Evolutionary conservation across 805 yeast genomes (phyloP).

Genomic region (Ogataea dorogensis): DNA sequence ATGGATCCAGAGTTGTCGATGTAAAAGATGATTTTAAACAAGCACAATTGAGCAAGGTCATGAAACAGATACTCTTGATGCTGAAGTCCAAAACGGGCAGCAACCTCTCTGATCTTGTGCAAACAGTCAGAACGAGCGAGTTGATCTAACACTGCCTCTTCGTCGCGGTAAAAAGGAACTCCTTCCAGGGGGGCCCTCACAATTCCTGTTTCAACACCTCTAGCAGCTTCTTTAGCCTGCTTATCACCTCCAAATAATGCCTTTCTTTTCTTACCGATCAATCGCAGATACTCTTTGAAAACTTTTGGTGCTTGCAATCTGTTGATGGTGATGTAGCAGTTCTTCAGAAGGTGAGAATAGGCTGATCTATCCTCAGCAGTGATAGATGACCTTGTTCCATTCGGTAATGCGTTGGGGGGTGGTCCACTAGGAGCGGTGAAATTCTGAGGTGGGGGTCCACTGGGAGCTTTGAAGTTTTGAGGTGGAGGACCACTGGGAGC

Average conservation of each 20-base stretch:
- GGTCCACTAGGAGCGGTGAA: slow-evolving; percentile 21
- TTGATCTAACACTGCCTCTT: slow-evolving; percentile 20
- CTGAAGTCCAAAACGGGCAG: slow-evolving; percentile 17
- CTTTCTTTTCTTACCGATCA: slow-evolving; percentile 22
- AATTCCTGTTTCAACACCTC: slow-evolving; percentile 11
- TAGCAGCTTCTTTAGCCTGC: slow-evolving; percentile 19
- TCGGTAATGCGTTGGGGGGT: slow-evolving; percentile 17
- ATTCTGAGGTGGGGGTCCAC: slow-evolving; percentile 21
- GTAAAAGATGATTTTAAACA: slow-evolving; percentile 22
- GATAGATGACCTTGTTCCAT: slow-evolving; percentile 1
- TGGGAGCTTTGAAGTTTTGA: slow-evolving; percentile 15
- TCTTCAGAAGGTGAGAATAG: slow-evolving; percentile 18
- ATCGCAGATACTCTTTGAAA: slow-evolving; percentile 21
- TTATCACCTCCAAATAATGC: slow-evolving; percentile 23
- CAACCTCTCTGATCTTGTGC: slow-evolving; percentile 22
- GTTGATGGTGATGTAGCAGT: slow-evolving; percentile 23
- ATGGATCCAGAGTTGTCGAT: slow-evolving; percentile 29
- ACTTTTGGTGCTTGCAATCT: slow-evolving; percentile 25
- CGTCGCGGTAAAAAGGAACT: slow-evolving; percentile 18
- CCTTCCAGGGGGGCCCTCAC: slow-evolving; percentile 9
- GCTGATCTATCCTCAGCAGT: slow-evolving; percentile 11
- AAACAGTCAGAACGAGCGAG: slow-evolving; percentile 21
- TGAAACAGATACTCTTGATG: slow-evolving; percentile 24
- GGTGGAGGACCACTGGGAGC: slow-evolving; percentile 11
- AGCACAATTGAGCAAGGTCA: slow-evolving; percentile 25